Evolutionary conservation across 1,139 yeast genomes (phyloP).

Genomic region (Debaryomycetaceae sp.): DNA sequence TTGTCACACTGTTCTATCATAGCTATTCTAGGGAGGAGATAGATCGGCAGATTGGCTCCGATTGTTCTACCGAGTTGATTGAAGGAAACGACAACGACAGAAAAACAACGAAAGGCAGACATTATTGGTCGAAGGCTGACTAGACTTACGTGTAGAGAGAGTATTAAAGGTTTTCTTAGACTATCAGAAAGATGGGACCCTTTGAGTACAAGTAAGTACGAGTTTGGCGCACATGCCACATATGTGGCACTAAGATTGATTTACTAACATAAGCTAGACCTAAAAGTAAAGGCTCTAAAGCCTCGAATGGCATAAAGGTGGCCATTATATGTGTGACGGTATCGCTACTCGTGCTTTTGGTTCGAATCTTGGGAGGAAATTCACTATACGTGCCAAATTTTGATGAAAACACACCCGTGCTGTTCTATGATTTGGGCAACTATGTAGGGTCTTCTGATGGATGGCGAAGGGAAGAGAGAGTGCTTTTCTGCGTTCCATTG

Average conservation of each 20-base stretch:
- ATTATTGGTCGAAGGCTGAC: too few species aligned
- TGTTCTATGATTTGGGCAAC: conserved; percentile 45
- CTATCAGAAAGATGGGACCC: neutral
- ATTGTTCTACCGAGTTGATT: too few species aligned
- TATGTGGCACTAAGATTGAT: neutral
- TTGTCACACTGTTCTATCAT: too few species aligned
- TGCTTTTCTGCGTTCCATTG: conserved; percentile 55
- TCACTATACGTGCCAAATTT: conserved; percentile 24
- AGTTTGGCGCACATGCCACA: neutral
- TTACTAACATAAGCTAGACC: neutral
- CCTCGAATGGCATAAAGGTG: neutral
- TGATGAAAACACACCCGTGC: conserved; percentile 20
- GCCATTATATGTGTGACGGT: neutral
- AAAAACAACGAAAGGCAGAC: too few species aligned
- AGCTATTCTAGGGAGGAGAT: too few species aligned
- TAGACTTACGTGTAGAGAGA: too few species aligned
- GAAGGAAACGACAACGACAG: too few species aligned
- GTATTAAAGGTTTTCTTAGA: too few species aligned
- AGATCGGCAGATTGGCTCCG: too few species aligned
- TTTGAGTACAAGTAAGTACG: neutral
- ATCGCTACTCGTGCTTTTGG: neutral
- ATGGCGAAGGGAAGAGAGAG: conserved; percentile 54
- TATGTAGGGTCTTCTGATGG: conserved; percentile 46
- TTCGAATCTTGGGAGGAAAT: neutral
- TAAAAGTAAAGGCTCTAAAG: neutral